These are phyloP conservation scores for Botryotinia calthae DNA, from an alignment of 2,329 filamentous ascomycete species.

Conservation along the genomic window DNA sequence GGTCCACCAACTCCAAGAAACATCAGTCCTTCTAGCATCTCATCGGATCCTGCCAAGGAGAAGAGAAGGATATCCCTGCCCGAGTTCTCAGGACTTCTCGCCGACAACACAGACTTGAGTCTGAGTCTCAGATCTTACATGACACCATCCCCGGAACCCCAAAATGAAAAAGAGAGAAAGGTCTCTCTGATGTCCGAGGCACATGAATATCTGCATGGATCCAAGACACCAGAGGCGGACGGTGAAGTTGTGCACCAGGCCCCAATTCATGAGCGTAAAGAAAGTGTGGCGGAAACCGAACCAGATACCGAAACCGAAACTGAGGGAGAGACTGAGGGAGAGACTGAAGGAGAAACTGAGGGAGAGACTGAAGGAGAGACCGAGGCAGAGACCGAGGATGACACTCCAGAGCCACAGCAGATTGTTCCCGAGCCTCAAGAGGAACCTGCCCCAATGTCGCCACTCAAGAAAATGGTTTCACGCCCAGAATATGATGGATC, in stretches of 20 bases:
- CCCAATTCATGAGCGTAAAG: neutral
- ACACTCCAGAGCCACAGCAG: neutral
- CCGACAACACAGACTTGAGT: slow-evolving; percentile 50
- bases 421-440: slow-evolving; percentile 5
- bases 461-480: slow-evolving; percentile 42
- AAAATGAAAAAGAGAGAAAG: slow-evolving; percentile 28
- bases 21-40: slow-evolving; percentile 39
- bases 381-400: neutral
- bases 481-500: slow-evolving; percentile 64
- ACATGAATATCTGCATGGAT: slow-evolving; percentile 23
- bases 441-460: slow-evolving; percentile 30
- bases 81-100: slow-evolving; percentile 49
- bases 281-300: neutral
- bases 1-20: slow-evolving; percentile 52
- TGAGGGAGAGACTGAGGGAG: neutral
- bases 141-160: slow-evolving; percentile 42
- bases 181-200: slow-evolving; percentile 31
- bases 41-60: slow-evolving; percentile 28
- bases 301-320: neutral
- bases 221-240: slow-evolving; percentile 16
- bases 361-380: neutral
- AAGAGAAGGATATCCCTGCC: slow-evolving; percentile 41
- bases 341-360: neutral
- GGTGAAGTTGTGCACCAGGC: neutral
- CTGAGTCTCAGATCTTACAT: slow-evolving; percentile 56